A percentile compares a stretch with the other conserved stretches of the same genome.
Evolutionary conservation across 768 basidiomycete species (phyloP).

Genomic region (Trametes elegans): DNA sequence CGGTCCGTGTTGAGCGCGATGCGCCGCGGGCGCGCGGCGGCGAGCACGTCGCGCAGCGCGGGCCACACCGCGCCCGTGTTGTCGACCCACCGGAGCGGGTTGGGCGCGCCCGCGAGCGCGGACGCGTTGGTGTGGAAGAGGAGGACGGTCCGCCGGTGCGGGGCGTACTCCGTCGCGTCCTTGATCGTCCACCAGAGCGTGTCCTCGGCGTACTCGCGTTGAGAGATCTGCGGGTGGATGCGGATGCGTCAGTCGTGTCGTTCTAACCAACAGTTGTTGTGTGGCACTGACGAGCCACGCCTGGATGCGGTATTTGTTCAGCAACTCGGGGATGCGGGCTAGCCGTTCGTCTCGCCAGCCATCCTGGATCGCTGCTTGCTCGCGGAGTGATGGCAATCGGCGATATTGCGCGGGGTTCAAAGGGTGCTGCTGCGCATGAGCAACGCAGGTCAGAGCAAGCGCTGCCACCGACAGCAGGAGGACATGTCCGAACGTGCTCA

Average conservation of each 20-base stretch:
- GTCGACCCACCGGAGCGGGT: conserved; percentile 47
- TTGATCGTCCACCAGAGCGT: conserved; percentile 52
- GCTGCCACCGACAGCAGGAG: background rate
- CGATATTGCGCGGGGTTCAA: conserved; percentile 34
- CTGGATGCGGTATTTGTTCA: conserved; percentile 42
- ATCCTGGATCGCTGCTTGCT: conserved; percentile 40
- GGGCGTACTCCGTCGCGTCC: conserved; percentile 46
- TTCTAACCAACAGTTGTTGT: background rate
- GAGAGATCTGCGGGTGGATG: conserved; percentile 34
- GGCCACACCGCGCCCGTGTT: conserved; percentile 50
- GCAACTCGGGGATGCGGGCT: conserved; percentile 39
- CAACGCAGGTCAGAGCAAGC: background rate
- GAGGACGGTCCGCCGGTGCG: conserved; percentile 46
- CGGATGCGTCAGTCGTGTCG: background rate
- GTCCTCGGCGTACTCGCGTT: conserved; percentile 55
- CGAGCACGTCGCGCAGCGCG: conserved; percentile 39
- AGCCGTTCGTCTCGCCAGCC: conserved; percentile 42
- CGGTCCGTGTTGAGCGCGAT: conserved; percentile 48
- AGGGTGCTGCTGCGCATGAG: conserved; percentile 20
- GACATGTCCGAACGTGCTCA: background rate
- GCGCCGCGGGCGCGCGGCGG: conserved; percentile 35
- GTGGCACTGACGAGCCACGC: conserved; percentile 40
- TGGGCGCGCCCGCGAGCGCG: conserved; percentile 35
- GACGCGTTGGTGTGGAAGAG: conserved; percentile 47
- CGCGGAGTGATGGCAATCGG: conserved; percentile 38